A percentile compares a stretch with the other conserved stretches of the same genome.
phyloP scores from a whole-genome alignment of 805 yeast genomes.

The Candida suzukii region DNA sequence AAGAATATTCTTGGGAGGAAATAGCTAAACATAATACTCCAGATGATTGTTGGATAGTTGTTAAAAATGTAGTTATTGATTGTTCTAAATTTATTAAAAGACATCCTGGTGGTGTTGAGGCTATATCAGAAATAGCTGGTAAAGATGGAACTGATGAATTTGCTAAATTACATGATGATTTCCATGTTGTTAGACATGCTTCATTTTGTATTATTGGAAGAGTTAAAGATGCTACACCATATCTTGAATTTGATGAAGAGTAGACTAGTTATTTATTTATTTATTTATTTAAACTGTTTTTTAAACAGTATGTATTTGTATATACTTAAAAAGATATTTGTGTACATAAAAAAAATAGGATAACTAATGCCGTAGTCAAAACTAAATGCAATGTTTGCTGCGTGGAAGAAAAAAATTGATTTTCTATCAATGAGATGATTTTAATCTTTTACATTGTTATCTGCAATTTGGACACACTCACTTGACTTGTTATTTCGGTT shows the following conservation, averaged over 20 bases:
- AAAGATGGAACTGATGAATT: conserved; percentile 57
- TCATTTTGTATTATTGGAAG: conserved; percentile 41
- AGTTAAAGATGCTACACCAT: conserved; percentile 38
- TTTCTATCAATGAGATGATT: too few species aligned
- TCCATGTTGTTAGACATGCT: conserved; percentile 43
- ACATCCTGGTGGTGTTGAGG: conserved; percentile 76
- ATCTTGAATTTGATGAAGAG: conserved; percentile 21
- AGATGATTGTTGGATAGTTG: conserved; percentile 47
- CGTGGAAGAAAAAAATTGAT: too few species aligned
- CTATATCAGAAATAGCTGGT: conserved; percentile 64
- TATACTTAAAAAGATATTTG: too few species aligned
- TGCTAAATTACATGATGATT: conserved; percentile 53
- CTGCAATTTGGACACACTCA: too few species aligned
- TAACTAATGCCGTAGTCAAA: too few species aligned
- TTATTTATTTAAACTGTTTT: too few species aligned
- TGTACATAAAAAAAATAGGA: too few species aligned
- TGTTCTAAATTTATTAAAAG: conserved; percentile 35
- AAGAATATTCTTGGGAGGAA: conserved; percentile 40
- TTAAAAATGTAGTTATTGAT: conserved; percentile 45
- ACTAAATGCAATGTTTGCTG: too few species aligned
- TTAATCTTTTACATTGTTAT: too few species aligned
- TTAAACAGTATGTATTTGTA: too few species aligned
- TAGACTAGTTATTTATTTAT: not conserved
- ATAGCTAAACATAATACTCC: conserved; percentile 38
- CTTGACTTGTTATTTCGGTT: too few species aligned